Evolutionary conservation across 1,284 basidiomycete genomes (phyloP).

Genomic region (Leccinum subfulvum): DNA sequence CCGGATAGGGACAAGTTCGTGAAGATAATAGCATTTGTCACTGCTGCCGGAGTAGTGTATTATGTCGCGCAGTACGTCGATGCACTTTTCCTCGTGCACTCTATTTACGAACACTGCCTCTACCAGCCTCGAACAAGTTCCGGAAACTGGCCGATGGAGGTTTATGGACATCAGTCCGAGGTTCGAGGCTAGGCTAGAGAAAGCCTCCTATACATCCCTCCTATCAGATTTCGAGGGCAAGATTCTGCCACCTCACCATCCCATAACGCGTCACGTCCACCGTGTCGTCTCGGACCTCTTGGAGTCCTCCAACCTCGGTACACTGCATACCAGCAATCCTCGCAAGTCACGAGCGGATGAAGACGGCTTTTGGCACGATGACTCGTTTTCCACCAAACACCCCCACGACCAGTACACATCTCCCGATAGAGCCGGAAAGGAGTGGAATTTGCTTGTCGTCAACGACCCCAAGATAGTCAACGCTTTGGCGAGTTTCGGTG

Average conservation of each 20-base stretch:
- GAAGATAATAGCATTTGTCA: slow-evolving; percentile 24
- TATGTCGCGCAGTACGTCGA: slow-evolving; percentile 31
- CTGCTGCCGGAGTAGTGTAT: slow-evolving; percentile 27
- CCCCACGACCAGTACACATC: slow-evolving; percentile 23
- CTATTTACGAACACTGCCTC: not conserved
- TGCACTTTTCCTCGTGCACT: not conserved
- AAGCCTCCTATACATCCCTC: slow-evolving; percentile 51
- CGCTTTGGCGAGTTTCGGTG: slow-evolving; percentile 78
- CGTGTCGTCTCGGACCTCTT: slow-evolving; percentile 75
- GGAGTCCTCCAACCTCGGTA: slow-evolving; percentile 68
- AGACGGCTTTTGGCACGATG: slow-evolving; percentile 25
- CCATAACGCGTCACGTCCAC: slow-evolving; percentile 63
- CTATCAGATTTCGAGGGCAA: slow-evolving; percentile 53
- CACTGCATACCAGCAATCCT: slow-evolving; percentile 17
- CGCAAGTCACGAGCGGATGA: slow-evolving; percentile 5
- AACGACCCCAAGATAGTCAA: slow-evolving; percentile 75
- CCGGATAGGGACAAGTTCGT: slow-evolving; percentile 9
- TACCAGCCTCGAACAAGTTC: slow-evolving; percentile 72
- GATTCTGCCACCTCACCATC: slow-evolving; percentile 71
- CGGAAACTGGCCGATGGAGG: slow-evolving; percentile 80
- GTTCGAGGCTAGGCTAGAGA: slow-evolving; percentile 57
- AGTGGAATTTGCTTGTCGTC: slow-evolving; percentile 83
- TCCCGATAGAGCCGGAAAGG: slow-evolving; percentile 35
- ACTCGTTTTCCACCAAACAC: slow-evolving; percentile 24
- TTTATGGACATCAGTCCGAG: slow-evolving; percentile 77